Base-by-base conservation (phyloP, 345 rosid species). In the Linum lewisii region DNA sequence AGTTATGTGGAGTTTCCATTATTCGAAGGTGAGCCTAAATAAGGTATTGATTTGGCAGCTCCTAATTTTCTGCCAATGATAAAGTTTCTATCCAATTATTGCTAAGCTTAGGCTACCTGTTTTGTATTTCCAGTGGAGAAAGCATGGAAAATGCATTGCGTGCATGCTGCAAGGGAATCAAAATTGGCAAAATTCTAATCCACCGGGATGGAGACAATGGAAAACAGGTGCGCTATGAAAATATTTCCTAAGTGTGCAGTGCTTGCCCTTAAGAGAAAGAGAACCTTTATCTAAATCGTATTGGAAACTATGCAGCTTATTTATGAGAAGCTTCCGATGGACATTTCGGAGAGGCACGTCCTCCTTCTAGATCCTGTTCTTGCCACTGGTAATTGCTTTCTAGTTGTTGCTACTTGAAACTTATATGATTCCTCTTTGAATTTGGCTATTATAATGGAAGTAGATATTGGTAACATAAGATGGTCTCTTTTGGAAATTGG, bases 71-170 rank as follows among this genome's bases (percentile, higher is more conserved):
- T 38, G 32, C 32, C 32, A 26, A 26, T 26, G 32, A 26, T 38
- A 13, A 9, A 5, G 14, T 38, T 38, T 38, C 11, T 38, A 38
- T 38, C 45, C 51, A 64, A 22, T 38, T 63, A 67, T 72, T 61
- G 60, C 76, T 67, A 59, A 57, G 34, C 54, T 8, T 26, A 54
- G 11, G 5, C 36, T n/a, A 10, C 16, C 59, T 21, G 19, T 6
- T 26, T 21, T 25, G 36, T 60, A 36, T 25, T 69, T 54, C 59
- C 69, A 93, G 99, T 78, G 97, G 99, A 66, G 99, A 93, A 73
- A 93, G 97, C 79, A 93, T 90, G 99, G 97, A 93, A 85, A 90
- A 93, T 52, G 96, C 99, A 6, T 65, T 93, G 58, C 99, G 95
- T 10, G 97, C 97, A 3, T 87, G 96, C 58, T 90, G 99, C 83